Evolutionary conservation across 2,329 filamentous ascomycete genomes (phyloP).

Genomic region (Colletotrichum liriopes): DNA sequence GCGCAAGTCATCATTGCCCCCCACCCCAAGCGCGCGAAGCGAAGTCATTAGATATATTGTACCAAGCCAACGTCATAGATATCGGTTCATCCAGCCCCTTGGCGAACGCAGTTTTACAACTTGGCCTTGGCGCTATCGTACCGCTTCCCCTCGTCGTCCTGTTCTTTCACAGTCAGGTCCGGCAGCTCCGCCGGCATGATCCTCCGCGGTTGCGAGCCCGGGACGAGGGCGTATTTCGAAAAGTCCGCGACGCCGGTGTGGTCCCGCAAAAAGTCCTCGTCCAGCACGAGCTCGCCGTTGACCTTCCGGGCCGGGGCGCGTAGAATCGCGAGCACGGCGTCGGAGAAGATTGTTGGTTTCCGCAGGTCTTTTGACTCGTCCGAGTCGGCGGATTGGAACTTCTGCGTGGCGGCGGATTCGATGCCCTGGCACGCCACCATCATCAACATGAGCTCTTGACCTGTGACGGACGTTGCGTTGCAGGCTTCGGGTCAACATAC

Average conservation of each 20-base stretch:
- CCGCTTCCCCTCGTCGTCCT: slow-evolving; percentile 83
- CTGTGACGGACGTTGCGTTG: neutral
- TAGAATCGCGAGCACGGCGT: slow-evolving; percentile 83
- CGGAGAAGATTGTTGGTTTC: slow-evolving; percentile 82
- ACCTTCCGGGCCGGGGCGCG: slow-evolving; percentile 71
- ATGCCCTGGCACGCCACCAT: slow-evolving; percentile 64
- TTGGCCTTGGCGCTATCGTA: slow-evolving; percentile 73
- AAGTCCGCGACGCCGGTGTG: slow-evolving; percentile 79
- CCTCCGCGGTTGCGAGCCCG: slow-evolving; percentile 74
- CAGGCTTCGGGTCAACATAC: slow-evolving; percentile 60
- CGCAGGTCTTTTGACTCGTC: slow-evolving; percentile 72
- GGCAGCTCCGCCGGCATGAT: slow-evolving; percentile 85
- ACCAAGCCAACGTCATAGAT: neutral
- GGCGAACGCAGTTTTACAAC: slow-evolving; percentile 49
- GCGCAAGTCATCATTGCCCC: too few species aligned
- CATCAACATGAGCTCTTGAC: neutral
- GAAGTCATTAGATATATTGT: neutral
- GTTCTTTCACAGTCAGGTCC: slow-evolving; percentile 80
- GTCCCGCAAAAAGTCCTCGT: slow-evolving; percentile 84
- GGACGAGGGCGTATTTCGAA: slow-evolving; percentile 78
- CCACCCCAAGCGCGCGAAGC: too few species aligned
- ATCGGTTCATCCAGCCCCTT: neutral
- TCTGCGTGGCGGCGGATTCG: slow-evolving; percentile 81
- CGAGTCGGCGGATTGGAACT: slow-evolving; percentile 62
- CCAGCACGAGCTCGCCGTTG: slow-evolving; percentile 81